These are phyloP conservation scores for Pachyrhizus erosus DNA, from an alignment of 306 rosid genomes.

Conservation along the genomic window DNA sequence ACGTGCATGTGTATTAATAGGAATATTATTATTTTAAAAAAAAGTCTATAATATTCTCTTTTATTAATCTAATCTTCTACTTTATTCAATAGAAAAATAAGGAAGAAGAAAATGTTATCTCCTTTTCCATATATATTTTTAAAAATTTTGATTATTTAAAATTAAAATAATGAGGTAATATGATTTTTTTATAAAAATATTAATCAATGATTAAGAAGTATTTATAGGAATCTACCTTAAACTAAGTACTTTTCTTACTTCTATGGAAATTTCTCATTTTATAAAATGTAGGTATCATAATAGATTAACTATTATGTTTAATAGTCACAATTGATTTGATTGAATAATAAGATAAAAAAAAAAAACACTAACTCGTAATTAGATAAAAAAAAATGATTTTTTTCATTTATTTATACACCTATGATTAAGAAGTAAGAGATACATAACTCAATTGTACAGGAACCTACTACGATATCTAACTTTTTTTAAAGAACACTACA, in stretches of 20 bases:
- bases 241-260: not conserved
- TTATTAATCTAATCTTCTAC: not conserved
- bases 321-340: not conserved
- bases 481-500: not conserved
- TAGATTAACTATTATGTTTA: not conserved
- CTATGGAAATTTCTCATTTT: not conserved
- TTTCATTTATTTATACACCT: not conserved
- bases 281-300: not conserved
- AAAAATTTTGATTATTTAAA: no score
- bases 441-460: not conserved
- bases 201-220: not conserved
- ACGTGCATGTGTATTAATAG: no score
- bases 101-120: not conserved
- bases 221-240: not conserved
- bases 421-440: not conserved
- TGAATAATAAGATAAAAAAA: not conserved
- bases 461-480: not conserved
- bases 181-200: not conserved
- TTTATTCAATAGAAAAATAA: not conserved
- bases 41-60: no score
- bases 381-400: not conserved
- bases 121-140: not conserved
- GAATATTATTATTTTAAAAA: no score
- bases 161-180: not conserved
- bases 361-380: not conserved